Evolutionary conservation across 805 yeast genomes (phyloP).

Genomic region (Teunomyces lycoperdinae): DNA sequence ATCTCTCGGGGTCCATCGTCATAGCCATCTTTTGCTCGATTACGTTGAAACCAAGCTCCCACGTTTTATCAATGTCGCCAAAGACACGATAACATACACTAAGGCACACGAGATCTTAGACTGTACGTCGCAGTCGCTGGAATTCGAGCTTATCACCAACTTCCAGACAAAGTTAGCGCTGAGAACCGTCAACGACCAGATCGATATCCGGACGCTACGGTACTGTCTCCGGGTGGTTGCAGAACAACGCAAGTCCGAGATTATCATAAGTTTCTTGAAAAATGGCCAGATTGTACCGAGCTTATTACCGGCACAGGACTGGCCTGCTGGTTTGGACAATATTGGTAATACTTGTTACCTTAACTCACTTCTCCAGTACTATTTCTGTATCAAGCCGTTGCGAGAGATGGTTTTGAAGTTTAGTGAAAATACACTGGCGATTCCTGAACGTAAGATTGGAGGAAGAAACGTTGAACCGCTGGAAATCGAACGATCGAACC

Average conservation of each 20-base stretch:
- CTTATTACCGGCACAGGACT: constrained; percentile 56
- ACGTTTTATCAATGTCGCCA: constrained; percentile 18
- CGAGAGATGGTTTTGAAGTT: constrained; percentile 64
- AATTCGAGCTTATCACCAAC: constrained; percentile 50
- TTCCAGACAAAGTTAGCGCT: constrained; percentile 41
- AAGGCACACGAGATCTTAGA: constrained; percentile 51
- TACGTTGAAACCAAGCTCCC: constrained; percentile 49
- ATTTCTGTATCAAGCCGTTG: constrained; percentile 80
- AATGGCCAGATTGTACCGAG: constrained; percentile 63
- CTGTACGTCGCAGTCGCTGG: constrained; percentile 50
- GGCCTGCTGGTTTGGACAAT: constrained; percentile 92
- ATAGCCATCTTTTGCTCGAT: constrained; percentile 55
- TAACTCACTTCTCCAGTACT: constrained; percentile 86
- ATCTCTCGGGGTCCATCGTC: constrained; percentile 57
- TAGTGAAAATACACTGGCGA: constrained; percentile 27
- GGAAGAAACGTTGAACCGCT: constrained; percentile 77
- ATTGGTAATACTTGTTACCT: constrained; percentile 95
- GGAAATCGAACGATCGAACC: constrained; percentile 79
- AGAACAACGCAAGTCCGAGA: constrained; percentile 48
- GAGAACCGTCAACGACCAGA: constrained; percentile 30
- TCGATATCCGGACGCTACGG: constrained; percentile 57
- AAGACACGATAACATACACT: constrained; percentile 21
- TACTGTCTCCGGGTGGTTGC: constrained; percentile 58
- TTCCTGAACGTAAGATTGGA: constrained; percentile 64
- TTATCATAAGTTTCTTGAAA: constrained; percentile 54